Conservation (phyloP, 176 grass and related monocot genomes). For the Musa troglodytarum region DNA sequence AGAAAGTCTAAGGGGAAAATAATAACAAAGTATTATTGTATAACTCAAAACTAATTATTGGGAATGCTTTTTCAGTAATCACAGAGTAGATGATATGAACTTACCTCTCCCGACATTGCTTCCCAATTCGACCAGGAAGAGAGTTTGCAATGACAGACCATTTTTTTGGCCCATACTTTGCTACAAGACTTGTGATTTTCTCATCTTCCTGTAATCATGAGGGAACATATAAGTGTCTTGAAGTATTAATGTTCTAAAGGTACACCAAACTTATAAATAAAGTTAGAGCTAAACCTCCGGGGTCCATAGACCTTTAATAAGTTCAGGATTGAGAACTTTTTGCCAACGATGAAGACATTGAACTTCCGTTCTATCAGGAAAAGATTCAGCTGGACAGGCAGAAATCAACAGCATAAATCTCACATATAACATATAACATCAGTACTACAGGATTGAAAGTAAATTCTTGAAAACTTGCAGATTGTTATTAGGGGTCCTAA, state of each 20-base stretch:
- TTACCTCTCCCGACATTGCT: conserved; percentile 96
- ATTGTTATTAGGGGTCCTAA: too few species aligned
- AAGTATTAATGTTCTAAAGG: neutral
- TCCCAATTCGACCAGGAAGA: conserved; percentile 94
- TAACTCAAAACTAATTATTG: neutral
- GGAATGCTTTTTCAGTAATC: neutral
- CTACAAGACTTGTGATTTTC: conserved; percentile 70
- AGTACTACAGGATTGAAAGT: conserved; percentile 3
- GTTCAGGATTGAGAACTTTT: conserved; percentile 97
- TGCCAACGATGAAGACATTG: conserved; percentile 99
- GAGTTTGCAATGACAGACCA: conserved; percentile 87
- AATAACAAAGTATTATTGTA: neutral
- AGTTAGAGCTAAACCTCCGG: conserved; percentile 54
- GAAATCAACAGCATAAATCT: neutral
- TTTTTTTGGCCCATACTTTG: conserved; percentile 85
- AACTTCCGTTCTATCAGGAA: conserved; percentile 85
- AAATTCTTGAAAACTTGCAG: neutral
- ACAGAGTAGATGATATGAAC: neutral
- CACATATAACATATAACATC: conserved; percentile 1
- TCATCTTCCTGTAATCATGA: conserved; percentile 73
- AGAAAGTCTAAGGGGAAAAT: too few species aligned
- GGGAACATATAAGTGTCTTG: neutral
- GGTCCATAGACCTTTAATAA: conserved; percentile 98
- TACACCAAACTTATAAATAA: neutral
- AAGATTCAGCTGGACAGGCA: conserved; percentile 60